Conservation (phyloP, 2,329 filamentous ascomycete species). For the Alternaria arbusti region DNA sequence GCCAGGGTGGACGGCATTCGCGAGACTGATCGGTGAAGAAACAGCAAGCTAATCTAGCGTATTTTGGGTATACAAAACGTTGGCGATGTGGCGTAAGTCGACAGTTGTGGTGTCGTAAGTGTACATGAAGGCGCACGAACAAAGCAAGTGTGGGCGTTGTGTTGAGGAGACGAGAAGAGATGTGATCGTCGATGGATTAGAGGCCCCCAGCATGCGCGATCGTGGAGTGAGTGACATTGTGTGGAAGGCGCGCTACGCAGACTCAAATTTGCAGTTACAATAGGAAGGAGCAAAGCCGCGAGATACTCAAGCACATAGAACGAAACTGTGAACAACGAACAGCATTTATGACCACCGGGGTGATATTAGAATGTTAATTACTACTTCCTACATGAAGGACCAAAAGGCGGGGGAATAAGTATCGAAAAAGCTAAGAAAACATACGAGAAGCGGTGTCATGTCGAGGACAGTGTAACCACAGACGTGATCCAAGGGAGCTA, state of each 20-base stretch:
- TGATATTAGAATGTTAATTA: constrained; percentile 51
- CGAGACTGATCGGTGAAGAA: neutral
- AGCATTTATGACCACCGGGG: constrained; percentile 32
- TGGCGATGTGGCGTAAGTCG: neutral
- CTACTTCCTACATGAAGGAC: constrained; percentile 49
- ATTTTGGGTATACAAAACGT: neutral
- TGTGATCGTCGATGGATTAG: neutral
- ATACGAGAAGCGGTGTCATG: constrained; percentile 47
- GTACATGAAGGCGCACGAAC: neutral
- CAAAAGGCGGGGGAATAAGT: constrained; percentile 50
- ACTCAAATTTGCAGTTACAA: neutral
- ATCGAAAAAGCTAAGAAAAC: constrained; percentile 50
- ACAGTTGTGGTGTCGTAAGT: neutral
- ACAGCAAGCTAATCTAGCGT: neutral
- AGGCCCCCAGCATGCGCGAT: neutral
- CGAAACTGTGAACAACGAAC: too few relatives aligned
- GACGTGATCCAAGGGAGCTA: constrained; percentile 26
- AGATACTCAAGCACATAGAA: too few relatives aligned
- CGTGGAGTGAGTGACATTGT: neutral
- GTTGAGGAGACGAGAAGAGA: neutral
- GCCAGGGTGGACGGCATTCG: neutral
- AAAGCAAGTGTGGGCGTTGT: neutral
- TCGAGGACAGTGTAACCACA: constrained; percentile 35
- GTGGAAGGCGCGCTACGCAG: neutral
- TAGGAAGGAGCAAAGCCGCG: neutral